phyloP scores from a whole-genome alignment of 1,139 yeast genomes.

The Chernovozyma aurita region DNA sequence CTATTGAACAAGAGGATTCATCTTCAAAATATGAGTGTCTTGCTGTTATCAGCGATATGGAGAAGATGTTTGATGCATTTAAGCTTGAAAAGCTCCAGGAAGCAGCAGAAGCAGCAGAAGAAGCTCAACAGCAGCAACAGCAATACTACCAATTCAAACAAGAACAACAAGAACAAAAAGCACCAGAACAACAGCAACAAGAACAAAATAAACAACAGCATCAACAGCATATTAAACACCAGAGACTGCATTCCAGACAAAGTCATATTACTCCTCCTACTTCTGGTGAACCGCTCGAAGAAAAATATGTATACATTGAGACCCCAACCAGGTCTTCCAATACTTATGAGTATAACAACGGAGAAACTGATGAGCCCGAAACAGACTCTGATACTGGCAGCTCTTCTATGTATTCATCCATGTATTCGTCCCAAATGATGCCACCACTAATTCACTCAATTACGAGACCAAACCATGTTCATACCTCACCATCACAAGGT shows the following conservation, averaged over 20 bases:
- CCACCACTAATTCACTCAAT: constrained; percentile 43
- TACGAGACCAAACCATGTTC: constrained; percentile 19
- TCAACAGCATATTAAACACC: too few species aligned
- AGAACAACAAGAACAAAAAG: not conserved
- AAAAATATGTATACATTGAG: constrained; percentile 4
- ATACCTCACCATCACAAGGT: constrained; percentile 4
- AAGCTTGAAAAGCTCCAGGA: constrained; percentile 33
- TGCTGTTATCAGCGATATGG: constrained; percentile 58
- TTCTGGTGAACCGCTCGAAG: not conserved
- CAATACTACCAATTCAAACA: not conserved
- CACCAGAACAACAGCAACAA: not conserved
- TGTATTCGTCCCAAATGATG: constrained; percentile 15
- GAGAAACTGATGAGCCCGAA: constrained; percentile 6
- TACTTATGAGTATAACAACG: not conserved
- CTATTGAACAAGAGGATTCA: constrained; percentile 45
- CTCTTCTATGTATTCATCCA: constrained; percentile 25
- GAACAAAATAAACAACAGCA: not conserved
- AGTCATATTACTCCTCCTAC: not conserved
- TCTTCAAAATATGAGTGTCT: constrained; percentile 54
- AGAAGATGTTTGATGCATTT: constrained; percentile 54
- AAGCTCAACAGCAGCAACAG: constrained; percentile 1
- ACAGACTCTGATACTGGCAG: constrained; percentile 29
- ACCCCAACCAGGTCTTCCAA: not conserved
- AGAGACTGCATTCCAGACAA: not conserved
- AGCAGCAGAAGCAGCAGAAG: constrained; percentile 8